These are phyloP conservation scores for Coemansia guatemalensis DNA, from an alignment of 192 early-diverging fungal species.

Conservation along the genomic window DNA sequence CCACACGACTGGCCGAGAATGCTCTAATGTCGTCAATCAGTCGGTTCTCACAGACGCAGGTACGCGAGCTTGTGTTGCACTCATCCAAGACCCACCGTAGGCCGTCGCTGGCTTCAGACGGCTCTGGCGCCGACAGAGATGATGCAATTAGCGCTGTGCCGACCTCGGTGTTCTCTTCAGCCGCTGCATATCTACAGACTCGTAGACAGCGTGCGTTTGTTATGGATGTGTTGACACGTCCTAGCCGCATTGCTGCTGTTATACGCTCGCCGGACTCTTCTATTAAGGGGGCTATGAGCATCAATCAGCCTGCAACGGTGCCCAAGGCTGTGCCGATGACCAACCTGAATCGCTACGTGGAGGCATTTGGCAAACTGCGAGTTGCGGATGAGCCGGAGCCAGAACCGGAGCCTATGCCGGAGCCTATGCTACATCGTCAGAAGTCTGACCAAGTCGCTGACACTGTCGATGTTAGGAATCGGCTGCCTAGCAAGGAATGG, in stretches of 20 bases:
- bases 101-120: slow-evolving; percentile 31
- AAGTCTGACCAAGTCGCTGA: no score
- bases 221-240: slow-evolving; percentile 26
- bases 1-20: neutral
- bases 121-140: neutral
- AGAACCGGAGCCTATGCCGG: slow-evolving; percentile 6
- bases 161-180: slow-evolving; percentile 17
- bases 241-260: slow-evolving; percentile 21
- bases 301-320: neutral
- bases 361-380: slow-evolving; percentile 47
- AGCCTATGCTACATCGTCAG: neutral
- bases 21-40: neutral
- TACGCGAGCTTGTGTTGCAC: slow-evolving; percentile 42
- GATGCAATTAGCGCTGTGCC: slow-evolving; percentile 1
- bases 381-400: slow-evolving; percentile 12
- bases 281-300: neutral
- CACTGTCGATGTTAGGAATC: no score
- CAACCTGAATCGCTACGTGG: slow-evolving; percentile 42
- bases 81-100: slow-evolving; percentile 30
- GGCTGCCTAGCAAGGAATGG: slow-evolving; percentile 11
- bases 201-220: slow-evolving; percentile 35
- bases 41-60: slow-evolving; percentile 32
- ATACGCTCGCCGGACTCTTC: slow-evolving; percentile 20
- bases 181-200: slow-evolving; percentile 25
- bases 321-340: slow-evolving; percentile 29